These are phyloP conservation scores for Sporobolomyces pararoseus DNA, from an alignment of 768 basidiomycete species.

Conservation along the genomic window DNA sequence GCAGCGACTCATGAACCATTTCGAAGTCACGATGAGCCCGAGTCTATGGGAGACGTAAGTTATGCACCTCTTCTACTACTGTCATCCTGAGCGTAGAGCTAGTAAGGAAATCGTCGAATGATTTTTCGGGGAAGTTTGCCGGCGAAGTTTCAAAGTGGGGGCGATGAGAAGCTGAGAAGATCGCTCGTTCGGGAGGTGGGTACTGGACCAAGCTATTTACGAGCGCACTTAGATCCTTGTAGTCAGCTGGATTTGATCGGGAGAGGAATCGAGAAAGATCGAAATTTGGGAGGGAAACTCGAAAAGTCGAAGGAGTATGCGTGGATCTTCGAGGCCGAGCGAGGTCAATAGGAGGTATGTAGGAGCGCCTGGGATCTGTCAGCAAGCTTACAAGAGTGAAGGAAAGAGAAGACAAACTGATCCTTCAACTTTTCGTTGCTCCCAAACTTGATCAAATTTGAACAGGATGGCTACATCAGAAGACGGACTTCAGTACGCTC, in stretches of 20 bases:
- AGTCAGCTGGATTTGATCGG: too few relatives aligned
- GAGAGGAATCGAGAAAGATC: not conserved
- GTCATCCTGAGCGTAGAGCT: too few relatives aligned
- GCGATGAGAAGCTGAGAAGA: not conserved
- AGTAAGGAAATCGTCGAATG: too few relatives aligned
- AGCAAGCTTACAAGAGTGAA: not conserved
- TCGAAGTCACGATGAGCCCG: slow-evolving; percentile 24
- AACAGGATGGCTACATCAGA: slow-evolving; percentile 26
- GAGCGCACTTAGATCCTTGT: too few relatives aligned
- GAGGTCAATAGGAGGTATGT: too few relatives aligned
- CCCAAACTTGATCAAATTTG: not conserved
- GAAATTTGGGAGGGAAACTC: not conserved
- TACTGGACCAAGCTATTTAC: too few relatives aligned
- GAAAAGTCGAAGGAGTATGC: too few relatives aligned
- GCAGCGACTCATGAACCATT: slow-evolving; percentile 27
- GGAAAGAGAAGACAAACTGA: not conserved
- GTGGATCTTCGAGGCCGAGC: too few relatives aligned
- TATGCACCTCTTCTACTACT: not conserved
- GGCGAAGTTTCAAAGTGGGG: slow-evolving; percentile 4
- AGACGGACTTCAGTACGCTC: slow-evolving; percentile 4
- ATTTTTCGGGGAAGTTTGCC: slow-evolving; percentile 3
- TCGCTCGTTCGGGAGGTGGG: too few relatives aligned
- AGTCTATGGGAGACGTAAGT: slow-evolving; percentile 35
- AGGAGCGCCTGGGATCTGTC: too few relatives aligned
- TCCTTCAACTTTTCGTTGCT: not conserved